Evolutionary conservation across 2,329 filamentous ascomycete species (phyloP), one percentile per base, ranked within the genome.

Genomic region (Pseudocercospora crystallina): DNA sequence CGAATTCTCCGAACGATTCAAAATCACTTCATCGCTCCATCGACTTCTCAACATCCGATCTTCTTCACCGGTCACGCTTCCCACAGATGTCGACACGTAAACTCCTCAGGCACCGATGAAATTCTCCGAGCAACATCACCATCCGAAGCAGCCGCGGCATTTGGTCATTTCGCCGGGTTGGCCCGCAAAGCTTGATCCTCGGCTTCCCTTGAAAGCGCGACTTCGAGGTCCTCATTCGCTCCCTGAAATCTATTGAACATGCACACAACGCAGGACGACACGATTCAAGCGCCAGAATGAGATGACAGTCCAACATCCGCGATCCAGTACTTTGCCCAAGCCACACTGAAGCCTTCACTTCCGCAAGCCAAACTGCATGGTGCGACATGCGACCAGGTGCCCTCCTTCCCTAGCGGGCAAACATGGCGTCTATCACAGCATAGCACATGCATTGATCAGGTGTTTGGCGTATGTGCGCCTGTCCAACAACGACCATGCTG

Each of bases 301-400:
- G 33, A 54, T 55, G 51, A 53, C 10, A 11, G 12, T 31, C 43
- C 51, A 26, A 38, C 42, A 34, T 34, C 45, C 49, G 20, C 49
- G 31, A 42, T 36, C 55, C 55, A 58, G 38, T 54, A 30, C 38
- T 43, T 37, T 42, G 39, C 29, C 34, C 51, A 55, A 55, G 55
- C 37, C 32, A 26, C 4, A 4, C n/a, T n/a, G n/a, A n/a, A n/a
- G n/a, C n/a, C n/a, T n/a, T n/a, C n/a, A n/a, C 11, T 33, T 39
- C 43, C 42, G 31, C 37, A 34, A 31, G 39, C 37, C 17, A 34
- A 34, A 13, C 37, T 30, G 33, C 37, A 36, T 34, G 48, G 46
- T 38, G 44, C 48, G 36, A 54, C 42, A 32, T 32, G 31, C 38
- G 31, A 20, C 32, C 38, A 15, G 31, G 12, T 47, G 38, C 51